These are phyloP conservation scores for Fusarium begoniae DNA, from an alignment of 2,329 filamentous ascomycete species.

Conservation along the genomic window DNA sequence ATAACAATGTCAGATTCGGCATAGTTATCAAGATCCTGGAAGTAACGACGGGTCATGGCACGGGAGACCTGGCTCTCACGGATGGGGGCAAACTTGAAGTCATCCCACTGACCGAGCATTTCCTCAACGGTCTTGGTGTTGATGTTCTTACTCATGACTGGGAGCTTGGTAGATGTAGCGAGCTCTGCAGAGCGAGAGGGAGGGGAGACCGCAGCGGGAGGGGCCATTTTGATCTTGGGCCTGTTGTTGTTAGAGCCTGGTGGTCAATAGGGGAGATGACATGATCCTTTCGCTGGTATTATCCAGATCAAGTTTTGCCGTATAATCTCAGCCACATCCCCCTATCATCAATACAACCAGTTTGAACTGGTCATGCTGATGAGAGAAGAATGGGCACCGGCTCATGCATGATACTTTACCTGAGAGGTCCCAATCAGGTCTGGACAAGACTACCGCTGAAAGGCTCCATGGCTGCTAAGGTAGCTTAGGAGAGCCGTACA, in stretches of 20 bases:
- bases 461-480: constrained; percentile 45
- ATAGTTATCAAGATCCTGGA: constrained; percentile 85
- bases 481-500: constrained; percentile 39
- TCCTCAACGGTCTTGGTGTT: constrained; percentile 46
- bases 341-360: background rate
- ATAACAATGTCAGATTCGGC: constrained; percentile 96
- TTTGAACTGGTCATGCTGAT: background rate
- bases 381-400: constrained; percentile 61
- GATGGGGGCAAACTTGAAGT: constrained; percentile 85
- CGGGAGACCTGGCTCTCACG: constrained; percentile 92
- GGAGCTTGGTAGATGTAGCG: constrained; percentile 46
- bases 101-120: constrained; percentile 81
- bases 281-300: constrained; percentile 99
- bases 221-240: constrained; percentile 61
- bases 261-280: constrained; percentile 65
- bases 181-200: constrained; percentile 59
- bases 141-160: constrained; percentile 34
- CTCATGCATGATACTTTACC: constrained; percentile 66
- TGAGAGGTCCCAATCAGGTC: constrained; percentile 49
- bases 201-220: constrained; percentile 74
- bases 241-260: constrained; percentile 44
- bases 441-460: constrained; percentile 51
- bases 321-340: constrained; percentile 78
- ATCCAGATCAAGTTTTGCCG: constrained; percentile 98
- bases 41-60: constrained; percentile 94